Evolutionary conservation across 192 early-diverging fungal genomes (phyloP).

Genomic region (Phycomyces nitens): DNA sequence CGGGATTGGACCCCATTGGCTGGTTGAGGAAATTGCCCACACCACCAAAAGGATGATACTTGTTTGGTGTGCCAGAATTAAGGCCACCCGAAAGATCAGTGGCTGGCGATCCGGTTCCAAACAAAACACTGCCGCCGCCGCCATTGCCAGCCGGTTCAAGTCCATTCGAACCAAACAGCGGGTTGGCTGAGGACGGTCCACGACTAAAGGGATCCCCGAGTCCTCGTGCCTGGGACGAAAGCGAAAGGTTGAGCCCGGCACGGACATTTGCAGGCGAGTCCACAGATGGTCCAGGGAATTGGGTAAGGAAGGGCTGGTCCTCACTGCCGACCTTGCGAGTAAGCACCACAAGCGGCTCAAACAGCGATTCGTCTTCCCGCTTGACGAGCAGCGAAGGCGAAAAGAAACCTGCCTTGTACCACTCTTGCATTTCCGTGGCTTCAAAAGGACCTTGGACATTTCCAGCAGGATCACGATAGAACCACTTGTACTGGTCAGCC

Average conservation of each 20-base stretch:
- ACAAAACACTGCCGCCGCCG: background rate
- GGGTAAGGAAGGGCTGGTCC: slow-evolving; percentile 62
- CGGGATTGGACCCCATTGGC: background rate
- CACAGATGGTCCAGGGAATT: background rate
- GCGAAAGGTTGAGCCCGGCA: background rate
- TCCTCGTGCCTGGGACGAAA: background rate
- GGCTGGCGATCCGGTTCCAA: background rate
- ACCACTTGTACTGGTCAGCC: slow-evolving; percentile 57
- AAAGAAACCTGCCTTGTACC: slow-evolving; percentile 89
- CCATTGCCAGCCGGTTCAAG: background rate
- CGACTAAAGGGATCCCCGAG: background rate
- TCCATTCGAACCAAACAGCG: background rate
- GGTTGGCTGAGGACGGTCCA: background rate
- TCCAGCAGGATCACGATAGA: slow-evolving; percentile 82
- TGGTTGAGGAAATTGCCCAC: background rate
- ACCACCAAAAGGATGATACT: slow-evolving; percentile 8
- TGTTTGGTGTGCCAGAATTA: background rate
- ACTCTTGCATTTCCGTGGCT: slow-evolving; percentile 91
- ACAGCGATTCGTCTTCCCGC: slow-evolving; percentile 69
- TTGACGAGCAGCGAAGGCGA: slow-evolving; percentile 74
- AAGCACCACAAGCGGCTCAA: slow-evolving; percentile 77
- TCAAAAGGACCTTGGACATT: slow-evolving; percentile 88
- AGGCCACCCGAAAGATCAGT: background rate
- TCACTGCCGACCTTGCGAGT: slow-evolving; percentile 55
- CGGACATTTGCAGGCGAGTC: background rate